Base-by-base conservation (phyloP, 495 filamentous ascomycete genomes). In the Tuber indicum region DNA sequence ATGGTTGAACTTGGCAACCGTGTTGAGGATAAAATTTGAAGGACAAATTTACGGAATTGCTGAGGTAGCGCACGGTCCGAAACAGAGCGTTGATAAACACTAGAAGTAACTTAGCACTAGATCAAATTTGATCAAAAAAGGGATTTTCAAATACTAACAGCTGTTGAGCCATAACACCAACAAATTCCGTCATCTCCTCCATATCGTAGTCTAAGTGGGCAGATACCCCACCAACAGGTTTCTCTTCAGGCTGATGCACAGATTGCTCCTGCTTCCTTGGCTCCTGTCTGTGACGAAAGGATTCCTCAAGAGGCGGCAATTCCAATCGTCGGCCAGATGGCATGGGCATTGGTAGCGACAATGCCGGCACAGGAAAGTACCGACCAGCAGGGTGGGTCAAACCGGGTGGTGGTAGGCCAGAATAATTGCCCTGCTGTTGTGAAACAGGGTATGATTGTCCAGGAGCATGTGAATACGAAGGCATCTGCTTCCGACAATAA, bases 131-230 rank as follows among this genome's bases (percentile, higher is more conserved):
- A 45, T 17, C 42, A 46, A 5, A 49, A 46, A 5, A 49, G n/a
- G 71, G 26, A 42, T 32, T 42, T 26, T 45, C n/a, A 36, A 84
- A 86, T 89, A 89, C 58, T 32, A 91, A 92, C 90, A 94, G 89
- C 88, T 89, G 87, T 85, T 92, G 90, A 73, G 96, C 90, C 90
- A 94, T 96, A 83, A 97, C 92, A 73, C 94, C 91, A 83, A 99
- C 96, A 86, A 97, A 99, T 83, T 98, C 94, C 75, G 94, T 92
- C 94, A 98, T 99, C 84, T 93, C 88, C 79, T 97, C 94, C 90
- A 98, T 96, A 84, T 98, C 96, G 85, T 99, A 99, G 87, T 99
- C 96, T 84, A 99, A 89, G 85, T 96, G 91, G 75, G 93, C 93
- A 81, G 96, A 94, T 58, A 99, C 96, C 81, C 96, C 96, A 86